Evolutionary conservation across 2,329 filamentous ascomycete species (phyloP), one percentile per base, ranked within the genome.

Genomic region (Neoascochyta sp.): DNA sequence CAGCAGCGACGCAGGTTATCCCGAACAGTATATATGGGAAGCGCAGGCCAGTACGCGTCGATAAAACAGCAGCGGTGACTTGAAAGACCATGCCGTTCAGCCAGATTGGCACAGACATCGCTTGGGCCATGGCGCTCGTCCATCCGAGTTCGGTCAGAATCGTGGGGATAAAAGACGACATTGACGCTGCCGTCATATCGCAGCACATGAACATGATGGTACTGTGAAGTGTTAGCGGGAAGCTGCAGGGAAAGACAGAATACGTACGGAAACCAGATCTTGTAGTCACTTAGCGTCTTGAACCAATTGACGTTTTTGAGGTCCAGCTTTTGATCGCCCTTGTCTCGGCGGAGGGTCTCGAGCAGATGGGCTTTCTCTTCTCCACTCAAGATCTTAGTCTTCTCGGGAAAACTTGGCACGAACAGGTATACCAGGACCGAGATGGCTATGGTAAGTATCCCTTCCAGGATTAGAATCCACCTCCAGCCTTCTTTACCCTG

Each of bases 401-500:
- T 61, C n/a, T 63, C 62, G 0, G 75, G 74, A n/a, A 62, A 67
- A n/a, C 68, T 64, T 0, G 74, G 73, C 48, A 78, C 67, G 45
- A 75, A 61, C 24, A 73, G 47, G 4, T 71, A 71, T 1, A 74
- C 70, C 2, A 66, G 33, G 7, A 66, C 23, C 0, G 70, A 74
- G 16, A 74, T 47, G 34, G 69, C 35, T 24, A 70, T 60, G 8
- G 75, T 78, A 32, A 75, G 38, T 26, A 76, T 43, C 2, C 75
- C 76, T 47, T 79, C 75, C 35, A 80, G 74, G 56, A 79, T 76
- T 63, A 79, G 78, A 47, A 80, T 80, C 54, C 56, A 57, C 20
- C 52, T 40, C 38, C 47, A 55, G 9, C 52, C 50, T 32, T 53
- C 43, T 22, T 45, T 43, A 4, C 45, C 51, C 10, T 48, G 40